These are phyloP conservation scores for Alternaria sp. DNA, from an alignment of 2,329 filamentous ascomycete species.

Conservation along the genomic window DNA sequence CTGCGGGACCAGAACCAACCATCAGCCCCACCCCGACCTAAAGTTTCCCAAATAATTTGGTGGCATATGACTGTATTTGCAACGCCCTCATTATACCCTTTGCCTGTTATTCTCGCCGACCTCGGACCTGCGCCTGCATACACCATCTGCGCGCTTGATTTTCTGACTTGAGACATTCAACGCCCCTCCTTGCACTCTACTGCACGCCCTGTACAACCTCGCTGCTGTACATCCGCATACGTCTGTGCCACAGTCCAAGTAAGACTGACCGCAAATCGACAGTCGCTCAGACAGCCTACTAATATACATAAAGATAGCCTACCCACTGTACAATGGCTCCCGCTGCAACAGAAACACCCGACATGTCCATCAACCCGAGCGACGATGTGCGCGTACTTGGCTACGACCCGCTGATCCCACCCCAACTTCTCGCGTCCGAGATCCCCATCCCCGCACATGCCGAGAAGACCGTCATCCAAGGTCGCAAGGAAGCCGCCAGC, in stretches of 20 bases:
- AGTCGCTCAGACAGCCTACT: conserved; percentile 12
- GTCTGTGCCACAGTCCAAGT: conserved; percentile 14
- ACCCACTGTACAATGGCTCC: conserved; percentile 17
- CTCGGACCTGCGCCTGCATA: conserved; percentile 1
- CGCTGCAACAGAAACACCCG: conserved; percentile 18
- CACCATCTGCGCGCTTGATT: not conserved
- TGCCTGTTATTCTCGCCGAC: not conserved
- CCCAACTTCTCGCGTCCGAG: conserved; percentile 84
- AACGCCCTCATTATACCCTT: not conserved
- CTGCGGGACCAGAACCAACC: conserved; percentile 1
- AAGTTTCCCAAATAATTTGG: conserved; percentile 16
- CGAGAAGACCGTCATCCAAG: conserved; percentile 72
- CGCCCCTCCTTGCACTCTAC: conserved; percentile 8
- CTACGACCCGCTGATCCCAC: conserved; percentile 91
- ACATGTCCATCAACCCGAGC: conserved; percentile 46
- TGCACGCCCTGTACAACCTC: conserved; percentile 9
- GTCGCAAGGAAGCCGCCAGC: conserved; percentile 70
- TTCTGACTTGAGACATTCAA: conserved; percentile 5
- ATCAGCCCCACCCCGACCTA: conserved; percentile 7
- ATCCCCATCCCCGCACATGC: conserved; percentile 70
- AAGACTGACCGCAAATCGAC: conserved; percentile 21
- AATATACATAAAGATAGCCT: conserved; percentile 21
- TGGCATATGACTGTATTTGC: conserved; percentile 15
- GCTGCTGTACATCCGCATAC: not conserved
- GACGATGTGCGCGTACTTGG: conserved; percentile 75